Conservation (phyloP, 345 rosid species). For the Geranium rotundifolium region DNA sequence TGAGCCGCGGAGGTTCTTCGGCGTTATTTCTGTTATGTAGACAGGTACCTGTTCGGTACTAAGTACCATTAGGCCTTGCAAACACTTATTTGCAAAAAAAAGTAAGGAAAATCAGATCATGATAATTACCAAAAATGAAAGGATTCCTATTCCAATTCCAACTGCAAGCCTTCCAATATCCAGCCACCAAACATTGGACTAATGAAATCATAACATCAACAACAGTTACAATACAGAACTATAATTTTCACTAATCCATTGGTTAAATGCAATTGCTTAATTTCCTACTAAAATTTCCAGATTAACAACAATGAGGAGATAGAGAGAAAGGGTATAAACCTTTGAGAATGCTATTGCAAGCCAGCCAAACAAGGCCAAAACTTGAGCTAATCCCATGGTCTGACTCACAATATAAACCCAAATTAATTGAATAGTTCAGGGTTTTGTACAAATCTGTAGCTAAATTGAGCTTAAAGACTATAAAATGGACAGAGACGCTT, state of each 20-base stretch:
- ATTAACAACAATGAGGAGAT: not conserved
- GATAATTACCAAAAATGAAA: not conserved
- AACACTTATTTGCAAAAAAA: too few species aligned
- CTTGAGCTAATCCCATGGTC: not conserved
- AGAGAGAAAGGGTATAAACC: not conserved
- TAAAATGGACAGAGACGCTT: not conserved
- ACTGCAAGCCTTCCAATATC: not conserved
- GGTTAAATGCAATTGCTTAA: too few species aligned
- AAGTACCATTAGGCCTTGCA: not conserved
- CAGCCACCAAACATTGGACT: not conserved
- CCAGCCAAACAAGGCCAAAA: not conserved
- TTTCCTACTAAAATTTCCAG: not conserved
- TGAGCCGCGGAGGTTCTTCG: constrained; percentile 31
- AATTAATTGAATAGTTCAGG: too few species aligned
- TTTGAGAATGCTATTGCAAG: not conserved
- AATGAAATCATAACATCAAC: not conserved
- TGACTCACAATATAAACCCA: not conserved
- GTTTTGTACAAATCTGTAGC: too few species aligned
- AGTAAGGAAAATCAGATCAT: not conserved
- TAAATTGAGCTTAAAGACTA: too few species aligned
- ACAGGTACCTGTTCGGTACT: constrained; percentile 20
- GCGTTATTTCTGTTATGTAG: constrained; percentile 41
- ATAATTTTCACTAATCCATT: too few species aligned
- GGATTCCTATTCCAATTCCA: not conserved
- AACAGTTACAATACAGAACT: too few species aligned